Conservation (phyloP, 2,329 filamentous ascomycete species). For the Ilyonectria sp. region DNA sequence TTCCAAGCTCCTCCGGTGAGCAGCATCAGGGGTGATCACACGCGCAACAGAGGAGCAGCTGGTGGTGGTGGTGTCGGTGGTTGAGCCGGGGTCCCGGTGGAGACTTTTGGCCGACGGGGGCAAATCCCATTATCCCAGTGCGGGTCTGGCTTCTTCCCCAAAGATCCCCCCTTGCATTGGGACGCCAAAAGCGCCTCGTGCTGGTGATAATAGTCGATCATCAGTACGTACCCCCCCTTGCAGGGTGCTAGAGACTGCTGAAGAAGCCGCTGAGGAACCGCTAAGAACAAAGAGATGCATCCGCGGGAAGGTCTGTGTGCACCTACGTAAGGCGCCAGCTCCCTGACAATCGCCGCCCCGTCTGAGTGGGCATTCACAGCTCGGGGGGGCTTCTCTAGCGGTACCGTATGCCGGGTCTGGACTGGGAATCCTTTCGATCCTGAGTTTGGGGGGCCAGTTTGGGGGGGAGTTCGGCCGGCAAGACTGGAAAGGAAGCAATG, state of each 20-base stretch:
- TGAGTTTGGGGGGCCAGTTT: neutral
- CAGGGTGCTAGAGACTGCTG: conserved; percentile 13
- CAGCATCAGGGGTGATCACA: conserved; percentile 10
- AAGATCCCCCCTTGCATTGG: neutral
- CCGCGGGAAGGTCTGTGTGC: conserved; percentile 6
- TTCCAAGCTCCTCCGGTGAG: neutral
- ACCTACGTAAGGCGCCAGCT: neutral
- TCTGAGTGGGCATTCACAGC: neutral
- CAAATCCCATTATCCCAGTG: neutral
- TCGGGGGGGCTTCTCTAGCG: neutral
- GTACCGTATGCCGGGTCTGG: neutral
- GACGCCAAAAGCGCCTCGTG: neutral
- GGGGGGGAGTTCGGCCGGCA: neutral
- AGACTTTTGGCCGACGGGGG: neutral
- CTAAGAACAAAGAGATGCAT: neutral
- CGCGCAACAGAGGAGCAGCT: conserved; percentile 2
- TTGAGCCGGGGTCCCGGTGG: neutral
- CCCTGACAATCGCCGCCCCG: neutral
- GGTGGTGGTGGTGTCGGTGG: neutral
- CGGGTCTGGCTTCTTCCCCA: neutral
- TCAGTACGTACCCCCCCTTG: conserved; percentile 12
- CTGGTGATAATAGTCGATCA: neutral
- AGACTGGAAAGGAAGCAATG: conserved; percentile 5
- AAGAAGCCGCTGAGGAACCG: conserved; percentile 7
- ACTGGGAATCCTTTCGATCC: neutral